Base-by-base conservation (phyloP, 192 early-diverging fungal species). In the Obelidium mucronatum region DNA sequence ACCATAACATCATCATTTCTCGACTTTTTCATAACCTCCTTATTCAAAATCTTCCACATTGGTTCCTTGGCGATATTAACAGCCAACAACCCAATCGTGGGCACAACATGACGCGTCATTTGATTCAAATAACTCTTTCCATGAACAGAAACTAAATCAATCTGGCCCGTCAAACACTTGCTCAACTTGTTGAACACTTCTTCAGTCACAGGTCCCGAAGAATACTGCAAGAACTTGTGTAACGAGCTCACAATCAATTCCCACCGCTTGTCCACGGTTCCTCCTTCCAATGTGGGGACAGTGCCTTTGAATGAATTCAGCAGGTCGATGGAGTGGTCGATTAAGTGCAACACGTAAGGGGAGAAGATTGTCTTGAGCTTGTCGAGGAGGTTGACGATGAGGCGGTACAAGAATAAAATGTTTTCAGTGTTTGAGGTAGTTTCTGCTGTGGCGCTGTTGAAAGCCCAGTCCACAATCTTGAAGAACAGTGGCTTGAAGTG, bases 401-500 rank as follows among this genome's bases (percentile, higher is more conserved):
- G 54, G n/a, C 67, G 58, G 53, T 70, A 79, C 80, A 72, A 72
- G 53, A 72, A 72, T 34, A 58, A 3, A 31, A 72, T n/a, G 24
- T 59, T 72, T 17, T 54, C 69, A 3, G 82, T 80, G 30, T 65
- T 70, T 2, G 77, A 73, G 28, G 80, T 83, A 34, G 8, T 40
- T n/a, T n/a, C n/a, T n/a, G n/a, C n/a, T n/a, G n/a, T n/a, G n/a
- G n/a, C n/a, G n/a, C n/a, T n/a, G 24, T 62, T 62, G 55, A 81
- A 40, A 1, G 90, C 90, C 95, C 95, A 96, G 37, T 92, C 91
- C 35, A 95, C 84, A 51, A 94, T 80, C 78, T 94, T 93, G 66
- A 96, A 82, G 89, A 94, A 98, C 79, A 98, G 64, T 8, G 96
- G 96, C 75, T 93, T 94, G 93, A 99, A 99, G 51, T 94, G 81